Conservation (phyloP, 1,284 basidiomycete genomes). For the Macrocybe sp. region DNA sequence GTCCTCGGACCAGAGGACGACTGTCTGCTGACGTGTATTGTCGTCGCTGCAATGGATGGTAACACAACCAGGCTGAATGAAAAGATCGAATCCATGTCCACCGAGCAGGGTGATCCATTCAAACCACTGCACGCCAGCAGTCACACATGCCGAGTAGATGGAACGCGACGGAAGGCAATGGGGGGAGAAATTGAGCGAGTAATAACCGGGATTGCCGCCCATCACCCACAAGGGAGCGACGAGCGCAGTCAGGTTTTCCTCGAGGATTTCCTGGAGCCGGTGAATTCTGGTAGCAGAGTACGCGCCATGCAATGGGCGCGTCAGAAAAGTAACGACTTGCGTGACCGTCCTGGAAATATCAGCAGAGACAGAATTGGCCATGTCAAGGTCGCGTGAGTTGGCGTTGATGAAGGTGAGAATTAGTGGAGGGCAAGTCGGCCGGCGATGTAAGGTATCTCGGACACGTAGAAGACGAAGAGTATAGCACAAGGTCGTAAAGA, state of each 20-base stretch:
- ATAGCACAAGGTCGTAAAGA: slow-evolving; percentile 6
- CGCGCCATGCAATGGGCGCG: slow-evolving; percentile 49
- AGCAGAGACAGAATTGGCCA: slow-evolving; percentile 36
- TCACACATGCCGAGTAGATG: slow-evolving; percentile 63
- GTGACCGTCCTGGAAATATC: slow-evolving; percentile 62
- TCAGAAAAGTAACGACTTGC: slow-evolving; percentile 69
- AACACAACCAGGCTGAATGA: slow-evolving; percentile 72
- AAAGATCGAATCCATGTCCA: slow-evolving; percentile 66
- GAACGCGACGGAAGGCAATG: slow-evolving; percentile 59
- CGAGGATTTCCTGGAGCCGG: slow-evolving; percentile 64
- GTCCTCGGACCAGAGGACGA: slow-evolving; percentile 61
- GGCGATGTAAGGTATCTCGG: slow-evolving; percentile 44
- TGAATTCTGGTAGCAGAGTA: slow-evolving; percentile 55
- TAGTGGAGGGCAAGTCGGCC: slow-evolving; percentile 48
- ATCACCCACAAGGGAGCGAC: slow-evolving; percentile 63
- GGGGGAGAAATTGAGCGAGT: slow-evolving; percentile 68
- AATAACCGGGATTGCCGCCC: slow-evolving; percentile 57
- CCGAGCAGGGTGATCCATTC: slow-evolving; percentile 70
- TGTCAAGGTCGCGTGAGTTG: slow-evolving; percentile 32
- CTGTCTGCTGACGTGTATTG: slow-evolving; percentile 32
- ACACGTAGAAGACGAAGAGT: slow-evolving; percentile 9
- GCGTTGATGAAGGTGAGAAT: slow-evolving; percentile 13
- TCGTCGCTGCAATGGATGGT: slow-evolving; percentile 50
- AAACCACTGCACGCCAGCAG: slow-evolving; percentile 67
- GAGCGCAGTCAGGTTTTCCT: slow-evolving; percentile 62